Base-by-base conservation (phyloP, 2,329 filamentous ascomycete genomes). In the Stylonectria norvegica region DNA sequence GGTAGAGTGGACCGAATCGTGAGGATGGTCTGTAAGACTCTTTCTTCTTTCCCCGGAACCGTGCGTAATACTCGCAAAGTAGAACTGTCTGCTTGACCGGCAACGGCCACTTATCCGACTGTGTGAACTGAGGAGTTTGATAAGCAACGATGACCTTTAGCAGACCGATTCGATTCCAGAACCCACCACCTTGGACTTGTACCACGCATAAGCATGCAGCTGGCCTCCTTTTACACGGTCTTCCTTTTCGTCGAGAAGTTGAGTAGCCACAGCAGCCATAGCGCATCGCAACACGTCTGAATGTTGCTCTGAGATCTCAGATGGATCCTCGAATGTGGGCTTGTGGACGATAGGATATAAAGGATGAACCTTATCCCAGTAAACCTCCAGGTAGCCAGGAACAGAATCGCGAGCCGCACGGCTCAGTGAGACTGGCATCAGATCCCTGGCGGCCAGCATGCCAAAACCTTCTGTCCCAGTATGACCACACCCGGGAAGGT, bases 261-360 rank as follows among this genome's bases (percentile, higher is more conserved):
- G 75, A 16, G 74, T 72, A 32, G 71, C 76, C 20, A 79, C 57
- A n/a, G 76, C 75, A 16, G 75, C 76, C 75, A 79, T 78, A 43
- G 75, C 73, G 45, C 68, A 77, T 11, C 62, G 67, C 32, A 79
- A 61, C 29, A 73, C 59, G 38, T 74, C 69, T 5, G 58, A 23
- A 19, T 63, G 58, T 38, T 71, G 68, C 4, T 60, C 58, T 6
- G 45, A 42, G 18, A 38, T 47, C 9, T 49, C 50, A 5, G 53
- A 45, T 14, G 59, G 59, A 18, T 59, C 62, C 40, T 73, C 69
- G 28, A 72, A 68, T 11, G 66, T 69, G 16, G 61, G 56, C 42
- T 65, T 66, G 57, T 79, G 75, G 18, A 78, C 64, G 18, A 78
- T 56, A n/a, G 75, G 75, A 48, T 70, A 71, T 40, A 65, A 48